Conservation (phyloP, 495 filamentous ascomycete species). For the Hypoxylon rickii region DNA sequence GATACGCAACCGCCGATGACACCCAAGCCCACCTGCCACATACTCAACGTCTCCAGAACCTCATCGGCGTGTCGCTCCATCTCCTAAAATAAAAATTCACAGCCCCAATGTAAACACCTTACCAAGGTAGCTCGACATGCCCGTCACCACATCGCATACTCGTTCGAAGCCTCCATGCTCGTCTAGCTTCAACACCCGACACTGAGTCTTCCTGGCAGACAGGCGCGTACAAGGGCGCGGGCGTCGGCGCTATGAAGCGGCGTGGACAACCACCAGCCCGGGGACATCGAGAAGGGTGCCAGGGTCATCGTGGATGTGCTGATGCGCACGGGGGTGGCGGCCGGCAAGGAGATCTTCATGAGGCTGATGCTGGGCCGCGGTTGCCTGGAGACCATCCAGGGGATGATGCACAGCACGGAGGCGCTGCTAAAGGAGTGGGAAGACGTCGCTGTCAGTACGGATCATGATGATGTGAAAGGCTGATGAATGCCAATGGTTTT, state of each 20-base stretch:
- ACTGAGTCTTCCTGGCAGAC: too few relatives aligned
- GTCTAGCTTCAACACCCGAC: too few relatives aligned
- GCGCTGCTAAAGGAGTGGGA: constrained; percentile 44
- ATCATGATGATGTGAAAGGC: constrained; percentile 22
- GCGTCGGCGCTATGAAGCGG: too few relatives aligned
- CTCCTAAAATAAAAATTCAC: too few relatives aligned
- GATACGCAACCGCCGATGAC: too few relatives aligned
- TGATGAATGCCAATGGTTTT: neutral
- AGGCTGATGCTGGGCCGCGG: constrained; percentile 43
- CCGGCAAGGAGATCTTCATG: constrained; percentile 39
- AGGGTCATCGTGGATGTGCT: constrained; percentile 52
- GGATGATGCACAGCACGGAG: constrained; percentile 40
- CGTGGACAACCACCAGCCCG: constrained; percentile 45
- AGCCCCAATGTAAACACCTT: too few relatives aligned
- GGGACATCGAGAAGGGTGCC: constrained; percentile 52
- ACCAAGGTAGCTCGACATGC: too few relatives aligned
- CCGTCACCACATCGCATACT: too few relatives aligned
- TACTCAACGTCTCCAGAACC: too few relatives aligned
- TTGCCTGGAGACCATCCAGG: constrained; percentile 31
- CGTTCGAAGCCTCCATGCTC: too few relatives aligned
- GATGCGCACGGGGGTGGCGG: constrained; percentile 43
- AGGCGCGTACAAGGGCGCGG: constrained; percentile 36
- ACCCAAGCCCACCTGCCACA: too few relatives aligned
- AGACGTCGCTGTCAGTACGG: constrained; percentile 35
- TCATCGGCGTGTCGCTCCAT: too few relatives aligned